phyloP scores from a whole-genome alignment of 2,329 filamentous ascomycete species.

The Elsinoe arachidis region DNA sequence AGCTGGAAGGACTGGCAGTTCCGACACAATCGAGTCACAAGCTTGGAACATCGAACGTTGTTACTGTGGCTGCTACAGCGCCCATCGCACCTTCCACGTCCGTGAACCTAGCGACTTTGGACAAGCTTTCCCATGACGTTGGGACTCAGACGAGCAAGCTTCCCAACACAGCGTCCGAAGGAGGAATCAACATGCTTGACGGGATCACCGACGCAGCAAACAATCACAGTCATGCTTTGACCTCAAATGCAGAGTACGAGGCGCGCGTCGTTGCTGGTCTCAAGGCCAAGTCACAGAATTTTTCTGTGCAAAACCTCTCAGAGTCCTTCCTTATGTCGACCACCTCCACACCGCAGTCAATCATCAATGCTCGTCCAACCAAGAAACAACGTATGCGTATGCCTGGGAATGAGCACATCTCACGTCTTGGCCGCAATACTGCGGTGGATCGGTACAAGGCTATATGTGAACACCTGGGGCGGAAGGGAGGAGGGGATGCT shows the following conservation, averaged over 20 bases:
- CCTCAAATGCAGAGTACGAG: background rate
- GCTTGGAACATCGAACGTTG: too few species aligned
- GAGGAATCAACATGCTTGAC: background rate
- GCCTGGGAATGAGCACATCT: constrained; percentile 19
- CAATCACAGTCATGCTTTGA: background rate
- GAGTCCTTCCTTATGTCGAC: background rate
- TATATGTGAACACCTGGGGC: background rate
- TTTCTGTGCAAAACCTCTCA: background rate
- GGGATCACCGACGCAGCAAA: background rate
- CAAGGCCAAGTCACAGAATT: background rate
- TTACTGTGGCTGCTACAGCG: too few species aligned
- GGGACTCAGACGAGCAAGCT: background rate
- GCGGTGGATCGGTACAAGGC: background rate
- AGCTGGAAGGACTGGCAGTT: too few species aligned
- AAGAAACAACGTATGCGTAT: constrained; percentile 25
- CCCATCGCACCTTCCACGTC: background rate
- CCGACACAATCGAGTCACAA: too few species aligned
- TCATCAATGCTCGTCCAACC: constrained; percentile 33
- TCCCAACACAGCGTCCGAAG: background rate
- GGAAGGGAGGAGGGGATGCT: background rate
- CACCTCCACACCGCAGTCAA: constrained; percentile 39
- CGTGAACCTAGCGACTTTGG: background rate
- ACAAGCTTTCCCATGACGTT: background rate
- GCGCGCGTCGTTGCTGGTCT: background rate
- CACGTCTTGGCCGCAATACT: constrained; percentile 10